Evolutionary conservation across 805 yeast species (phyloP), one percentile per base, ranked within the genome.

Genomic region (Starmerella stigmatis): DNA sequence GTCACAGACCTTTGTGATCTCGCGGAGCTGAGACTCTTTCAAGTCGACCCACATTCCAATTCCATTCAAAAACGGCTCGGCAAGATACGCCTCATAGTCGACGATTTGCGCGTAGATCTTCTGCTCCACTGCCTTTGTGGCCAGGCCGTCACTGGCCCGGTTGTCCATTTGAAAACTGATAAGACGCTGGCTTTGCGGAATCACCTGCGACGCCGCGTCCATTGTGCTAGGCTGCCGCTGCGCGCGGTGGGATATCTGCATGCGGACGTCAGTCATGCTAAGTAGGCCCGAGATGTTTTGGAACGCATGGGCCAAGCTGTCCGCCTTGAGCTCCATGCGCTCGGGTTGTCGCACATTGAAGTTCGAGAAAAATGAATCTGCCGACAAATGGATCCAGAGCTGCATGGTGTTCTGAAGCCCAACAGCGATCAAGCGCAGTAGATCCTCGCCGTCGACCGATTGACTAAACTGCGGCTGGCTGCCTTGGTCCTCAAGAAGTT

Each of bases 21-120:
- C 47, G 73, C 71, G 29, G 70, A 57, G 49, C 42, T 44, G 60
- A 31, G 23, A 23, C 23, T 15, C n/a, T 3, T 15, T 37, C 11
- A 49, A 61, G 52, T 43, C 63, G 21, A 52, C 70, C 69, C 70
- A 83, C 66, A 58, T 79, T 67, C 32, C 79, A 63, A 54, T 77
- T 76, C 41, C 78, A 71, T 43, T 65, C 64, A 35, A 68, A 67
- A 36, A 79, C 62, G 54, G 71, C 74, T 68, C 64, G 9, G 76
- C 65, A 40, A 70, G 57, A 12, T 70, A 69, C 45, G 75, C 78
- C 48, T 73, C 76, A 13, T 69, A 72, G 50, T 67, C 69, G 47
- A 76, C 72, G 45, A 82, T 56, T 52, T 78, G 67, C 1, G 83
- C 83, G 0, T 94, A 89, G 16, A 88, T 73, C 41, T 61, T 56